Conservation (phyloP, 1,139 yeast genomes). For the Pneumocystis wakefieldiae region DNA sequence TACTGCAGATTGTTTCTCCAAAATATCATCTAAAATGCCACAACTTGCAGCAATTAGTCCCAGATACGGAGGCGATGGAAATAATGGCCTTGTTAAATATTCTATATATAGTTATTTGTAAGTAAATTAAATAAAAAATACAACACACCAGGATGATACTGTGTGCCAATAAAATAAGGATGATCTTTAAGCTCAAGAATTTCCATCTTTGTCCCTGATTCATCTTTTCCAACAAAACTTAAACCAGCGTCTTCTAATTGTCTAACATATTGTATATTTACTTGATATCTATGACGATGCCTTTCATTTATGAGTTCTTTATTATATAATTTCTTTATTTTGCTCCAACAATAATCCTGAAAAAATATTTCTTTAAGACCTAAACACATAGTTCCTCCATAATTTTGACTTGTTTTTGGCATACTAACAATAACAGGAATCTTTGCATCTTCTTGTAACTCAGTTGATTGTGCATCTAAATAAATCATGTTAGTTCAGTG, state of each 20-base stretch:
- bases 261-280: constrained; percentile 67
- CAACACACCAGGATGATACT: constrained; percentile 69
- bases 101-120: constrained; percentile 98
- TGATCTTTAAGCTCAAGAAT: constrained; percentile 66
- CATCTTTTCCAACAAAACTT: constrained; percentile 86
- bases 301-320: constrained; percentile 67
- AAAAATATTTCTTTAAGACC: constrained; percentile 86
- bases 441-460: constrained; percentile 49
- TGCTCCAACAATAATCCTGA: constrained; percentile 52
- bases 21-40: constrained; percentile 53
- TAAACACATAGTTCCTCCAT: constrained; percentile 98
- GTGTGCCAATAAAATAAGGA: constrained; percentile 88
- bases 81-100: constrained; percentile 86
- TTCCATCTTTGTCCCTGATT: constrained; percentile 82
- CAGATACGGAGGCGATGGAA: constrained; percentile 90
- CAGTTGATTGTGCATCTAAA: constrained; percentile 60
- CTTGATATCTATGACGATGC: constrained; percentile 97
- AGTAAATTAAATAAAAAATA: constrained; percentile 71
- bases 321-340: constrained; percentile 69
- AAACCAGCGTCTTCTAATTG: constrained; percentile 65
- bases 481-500: constrained; percentile 5
- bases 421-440: constrained; percentile 85
- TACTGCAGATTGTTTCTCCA: background rate
- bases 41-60: constrained; percentile 91
- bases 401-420: constrained; percentile 95